A percentile compares a stretch with the other conserved stretches of the same genome.
Evolutionary conservation across 2,329 filamentous ascomycete species (phyloP).

Genomic region (Colletotrichum falcatum): DNA sequence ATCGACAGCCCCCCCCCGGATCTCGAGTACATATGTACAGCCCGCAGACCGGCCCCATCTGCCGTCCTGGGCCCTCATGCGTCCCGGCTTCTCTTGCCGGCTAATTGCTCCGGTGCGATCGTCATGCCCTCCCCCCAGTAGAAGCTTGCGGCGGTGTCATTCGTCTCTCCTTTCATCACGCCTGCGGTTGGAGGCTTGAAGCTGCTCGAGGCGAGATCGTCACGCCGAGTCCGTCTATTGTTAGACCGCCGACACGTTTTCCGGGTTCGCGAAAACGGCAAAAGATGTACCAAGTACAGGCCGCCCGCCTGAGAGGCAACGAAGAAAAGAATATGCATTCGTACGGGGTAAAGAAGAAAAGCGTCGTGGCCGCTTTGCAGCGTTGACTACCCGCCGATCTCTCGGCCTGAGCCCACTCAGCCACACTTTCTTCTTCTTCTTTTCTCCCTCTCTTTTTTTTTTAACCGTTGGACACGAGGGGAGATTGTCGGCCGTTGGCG

Average conservation of each 20-base stretch:
- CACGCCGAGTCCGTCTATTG: neutral
- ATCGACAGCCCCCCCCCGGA: constrained; percentile 34
- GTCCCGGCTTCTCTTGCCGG: neutral
- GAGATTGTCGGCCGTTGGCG: neutral
- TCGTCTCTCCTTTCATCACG: neutral
- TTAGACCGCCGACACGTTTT: constrained; percentile 1
- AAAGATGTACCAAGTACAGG: constrained; percentile 3
- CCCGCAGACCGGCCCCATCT: constrained; percentile 18
- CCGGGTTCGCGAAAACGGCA: neutral
- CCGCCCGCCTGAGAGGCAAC: neutral
- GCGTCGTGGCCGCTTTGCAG: neutral
- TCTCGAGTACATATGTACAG: constrained; percentile 16
- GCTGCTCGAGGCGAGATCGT: neutral
- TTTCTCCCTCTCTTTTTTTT: neutral
- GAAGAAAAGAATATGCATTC: neutral
- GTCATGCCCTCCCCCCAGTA: neutral
- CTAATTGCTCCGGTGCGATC: constrained; percentile 15
- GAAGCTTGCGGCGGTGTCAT: neutral
- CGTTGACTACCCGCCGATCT: constrained; percentile 22
- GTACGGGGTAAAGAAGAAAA: neutral
- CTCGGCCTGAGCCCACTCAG: constrained; percentile 19
- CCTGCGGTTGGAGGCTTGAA: neutral
- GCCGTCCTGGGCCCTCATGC: constrained; percentile 11
- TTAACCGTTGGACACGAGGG: constrained; percentile 1
- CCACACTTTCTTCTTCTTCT: neutral